A percentile compares a stretch with the other conserved stretches of the same genome.
Conservation (phyloP, 495 filamentous ascomycete species). For the Penicillium nucicola region DNA sequence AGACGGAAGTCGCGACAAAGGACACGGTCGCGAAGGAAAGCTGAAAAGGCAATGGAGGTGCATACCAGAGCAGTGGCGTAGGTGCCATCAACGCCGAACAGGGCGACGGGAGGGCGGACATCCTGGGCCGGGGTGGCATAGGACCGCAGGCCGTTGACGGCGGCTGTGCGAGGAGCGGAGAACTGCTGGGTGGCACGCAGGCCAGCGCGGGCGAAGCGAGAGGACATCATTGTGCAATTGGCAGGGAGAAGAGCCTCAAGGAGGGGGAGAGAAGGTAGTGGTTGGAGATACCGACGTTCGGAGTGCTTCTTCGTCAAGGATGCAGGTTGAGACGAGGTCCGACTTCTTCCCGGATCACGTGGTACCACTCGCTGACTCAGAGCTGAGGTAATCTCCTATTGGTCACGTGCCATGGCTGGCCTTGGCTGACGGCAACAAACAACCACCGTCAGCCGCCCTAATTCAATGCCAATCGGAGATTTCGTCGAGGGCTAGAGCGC, state of each 20-base stretch:
- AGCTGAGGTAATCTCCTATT: too few relatives aligned
- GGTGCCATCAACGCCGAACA: constrained; percentile 95
- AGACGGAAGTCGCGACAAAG: constrained; percentile 28
- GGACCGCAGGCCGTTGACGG: constrained; percentile 53
- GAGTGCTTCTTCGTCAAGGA: constrained; percentile 26
- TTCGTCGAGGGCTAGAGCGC: too few relatives aligned
- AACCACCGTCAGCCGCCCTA: too few relatives aligned
- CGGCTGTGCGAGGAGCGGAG: constrained; percentile 43
- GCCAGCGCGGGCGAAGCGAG: constrained; percentile 47
- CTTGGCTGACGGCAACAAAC: too few relatives aligned
- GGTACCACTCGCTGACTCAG: constrained; percentile 22
- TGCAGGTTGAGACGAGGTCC: constrained; percentile 35
- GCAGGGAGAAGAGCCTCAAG: constrained; percentile 25
- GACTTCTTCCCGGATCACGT: constrained; percentile 46
- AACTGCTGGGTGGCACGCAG: constrained; percentile 49
- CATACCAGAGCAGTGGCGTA: constrained; percentile 96
- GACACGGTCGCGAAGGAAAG: constrained; percentile 1
- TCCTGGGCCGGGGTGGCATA: constrained; percentile 75
- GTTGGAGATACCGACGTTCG: constrained; percentile 26
- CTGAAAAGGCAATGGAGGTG: constrained; percentile 1
- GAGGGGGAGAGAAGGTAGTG: constrained; percentile 20
- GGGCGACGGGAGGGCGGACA: constrained; percentile 78
- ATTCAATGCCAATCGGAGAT: too few relatives aligned
- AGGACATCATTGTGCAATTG: constrained; percentile 42
- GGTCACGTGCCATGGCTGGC: too few relatives aligned